Percentiles rank a stretch among this genome's conserved stretches.
These are phyloP conservation scores for Lithospermum erythrorhizon DNA, from an alignment of 257 asterid species.

Conservation along the genomic window DNA sequence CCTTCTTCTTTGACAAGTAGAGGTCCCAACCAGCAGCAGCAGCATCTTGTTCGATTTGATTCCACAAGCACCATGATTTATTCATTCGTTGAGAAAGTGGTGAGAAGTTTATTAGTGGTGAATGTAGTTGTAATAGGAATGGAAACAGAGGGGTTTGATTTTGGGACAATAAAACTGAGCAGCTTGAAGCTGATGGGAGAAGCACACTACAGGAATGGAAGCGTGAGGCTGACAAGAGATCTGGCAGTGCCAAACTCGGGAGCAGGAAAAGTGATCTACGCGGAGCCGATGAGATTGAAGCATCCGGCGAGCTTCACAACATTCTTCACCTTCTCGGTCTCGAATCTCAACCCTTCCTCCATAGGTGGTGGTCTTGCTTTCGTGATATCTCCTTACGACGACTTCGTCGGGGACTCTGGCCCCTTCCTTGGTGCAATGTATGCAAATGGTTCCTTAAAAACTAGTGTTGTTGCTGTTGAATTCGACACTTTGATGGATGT, in stretches of 20 bases:
- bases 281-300: slow-evolving; percentile 51
- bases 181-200: slow-evolving; percentile 71
- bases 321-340: slow-evolving; percentile 63
- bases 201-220: slow-evolving; percentile 68
- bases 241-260: slow-evolving; percentile 68
- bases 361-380: slow-evolving; percentile 85
- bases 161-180: slow-evolving; percentile 42
- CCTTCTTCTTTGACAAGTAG: no score
- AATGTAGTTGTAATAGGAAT: no score
- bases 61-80: no score
- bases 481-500: slow-evolving; percentile 79
- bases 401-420: slow-evolving; percentile 55
- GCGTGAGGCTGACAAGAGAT: slow-evolving; percentile 54
- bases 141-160: slow-evolving; percentile 34
- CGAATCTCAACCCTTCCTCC: slow-evolving; percentile 61
- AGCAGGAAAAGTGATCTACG: slow-evolving; percentile 57
- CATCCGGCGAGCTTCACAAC: slow-evolving; percentile 56
- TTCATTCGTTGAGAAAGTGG: no score
- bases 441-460: slow-evolving; percentile 26
- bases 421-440: slow-evolving; percentile 54
- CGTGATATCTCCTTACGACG: slow-evolving; percentile 54
- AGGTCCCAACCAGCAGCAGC: no score
- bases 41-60: no score
- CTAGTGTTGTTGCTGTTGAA: slow-evolving; percentile 62
- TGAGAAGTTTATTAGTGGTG: no score